These are phyloP conservation scores for Trichocladium uniseriatum DNA, from an alignment of 495 filamentous ascomycete genomes.

Conservation along the genomic window DNA sequence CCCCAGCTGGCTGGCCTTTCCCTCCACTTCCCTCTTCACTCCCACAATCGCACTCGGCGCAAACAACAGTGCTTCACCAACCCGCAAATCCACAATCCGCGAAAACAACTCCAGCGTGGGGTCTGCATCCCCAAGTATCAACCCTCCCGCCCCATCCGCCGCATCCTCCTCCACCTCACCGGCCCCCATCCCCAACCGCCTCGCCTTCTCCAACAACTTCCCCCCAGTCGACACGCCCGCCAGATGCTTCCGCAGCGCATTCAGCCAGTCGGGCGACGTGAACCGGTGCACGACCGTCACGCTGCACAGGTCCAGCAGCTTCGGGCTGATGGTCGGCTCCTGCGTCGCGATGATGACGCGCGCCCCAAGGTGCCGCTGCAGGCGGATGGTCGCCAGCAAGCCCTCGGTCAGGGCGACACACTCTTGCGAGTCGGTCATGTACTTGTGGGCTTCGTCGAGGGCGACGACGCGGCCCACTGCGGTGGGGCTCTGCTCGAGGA, in stretches of 20 bases:
- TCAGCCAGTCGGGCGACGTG: constrained; percentile 60
- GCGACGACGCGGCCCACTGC: constrained; percentile 33
- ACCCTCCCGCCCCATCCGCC: not conserved
- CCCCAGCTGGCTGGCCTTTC: not conserved
- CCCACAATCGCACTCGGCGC: constrained; percentile 49
- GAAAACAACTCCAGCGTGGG: constrained; percentile 39
- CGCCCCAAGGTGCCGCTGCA: constrained; percentile 59
- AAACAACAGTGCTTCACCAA: constrained; percentile 60
- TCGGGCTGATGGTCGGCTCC: constrained; percentile 64
- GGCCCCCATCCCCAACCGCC: not conserved
- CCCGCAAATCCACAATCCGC: constrained; percentile 47
- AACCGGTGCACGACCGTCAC: constrained; percentile 69
- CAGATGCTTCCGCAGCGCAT: constrained; percentile 51
- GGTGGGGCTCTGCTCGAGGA: constrained; percentile 41
- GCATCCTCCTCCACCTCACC: not conserved
- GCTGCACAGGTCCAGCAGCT: constrained; percentile 61
- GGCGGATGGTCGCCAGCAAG: constrained; percentile 54
- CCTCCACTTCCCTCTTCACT: constrained; percentile 19
- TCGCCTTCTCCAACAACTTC: constrained; percentile 15
- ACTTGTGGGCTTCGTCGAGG: constrained; percentile 36
- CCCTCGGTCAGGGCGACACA: constrained; percentile 52
- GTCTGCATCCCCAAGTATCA: constrained; percentile 20
- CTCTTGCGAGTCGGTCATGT: constrained; percentile 32
- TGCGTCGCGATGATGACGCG: constrained; percentile 68
- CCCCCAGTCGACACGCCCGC: constrained; percentile 36